These are phyloP conservation scores for Neurospora sp. DNA, from an alignment of 495 filamentous ascomycete species.

Conservation along the genomic window DNA sequence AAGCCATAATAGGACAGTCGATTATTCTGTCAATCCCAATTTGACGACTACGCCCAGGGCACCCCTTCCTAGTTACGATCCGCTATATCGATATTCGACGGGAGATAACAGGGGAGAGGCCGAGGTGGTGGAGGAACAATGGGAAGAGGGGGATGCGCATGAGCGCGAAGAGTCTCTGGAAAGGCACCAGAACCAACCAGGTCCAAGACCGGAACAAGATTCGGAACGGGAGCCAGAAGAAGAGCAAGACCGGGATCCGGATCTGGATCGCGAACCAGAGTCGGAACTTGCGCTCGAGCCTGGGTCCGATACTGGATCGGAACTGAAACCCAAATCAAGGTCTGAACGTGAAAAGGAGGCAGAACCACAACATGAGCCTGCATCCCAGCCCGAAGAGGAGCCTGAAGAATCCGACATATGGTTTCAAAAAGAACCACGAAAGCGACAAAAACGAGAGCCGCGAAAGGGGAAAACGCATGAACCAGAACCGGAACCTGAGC, in stretches of 20 bases:
- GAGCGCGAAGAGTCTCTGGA: not conserved
- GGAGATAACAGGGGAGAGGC: not conserved
- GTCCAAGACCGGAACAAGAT: not conserved
- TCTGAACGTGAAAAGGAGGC: not conserved
- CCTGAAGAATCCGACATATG: not conserved
- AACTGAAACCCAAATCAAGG: not conserved
- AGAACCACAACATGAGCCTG: not conserved
- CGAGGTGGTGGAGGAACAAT: not conserved
- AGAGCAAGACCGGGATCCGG: not conserved
- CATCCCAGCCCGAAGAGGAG: not conserved
- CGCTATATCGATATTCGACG: not conserved
- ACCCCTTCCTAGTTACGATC: not conserved
- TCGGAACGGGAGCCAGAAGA: conserved; percentile 22
- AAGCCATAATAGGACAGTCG: not conserved
- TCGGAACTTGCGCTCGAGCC: not conserved
- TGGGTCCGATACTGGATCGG: not conserved
- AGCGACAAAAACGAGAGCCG: not conserved
- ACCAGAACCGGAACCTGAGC: not conserved
- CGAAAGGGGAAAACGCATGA: not conserved
- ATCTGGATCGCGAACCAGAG: not conserved
- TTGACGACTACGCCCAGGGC: not conserved
- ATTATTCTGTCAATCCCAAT: not conserved
- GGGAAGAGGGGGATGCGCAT: not conserved
- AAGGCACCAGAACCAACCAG: not conserved
- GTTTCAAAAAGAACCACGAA: not conserved